A percentile compares a stretch with the other conserved stretches of the same genome.
These are phyloP conservation scores for Phytophthora pistaciae DNA, from an alignment of 352 stramenopile species.

Conservation along the genomic window DNA sequence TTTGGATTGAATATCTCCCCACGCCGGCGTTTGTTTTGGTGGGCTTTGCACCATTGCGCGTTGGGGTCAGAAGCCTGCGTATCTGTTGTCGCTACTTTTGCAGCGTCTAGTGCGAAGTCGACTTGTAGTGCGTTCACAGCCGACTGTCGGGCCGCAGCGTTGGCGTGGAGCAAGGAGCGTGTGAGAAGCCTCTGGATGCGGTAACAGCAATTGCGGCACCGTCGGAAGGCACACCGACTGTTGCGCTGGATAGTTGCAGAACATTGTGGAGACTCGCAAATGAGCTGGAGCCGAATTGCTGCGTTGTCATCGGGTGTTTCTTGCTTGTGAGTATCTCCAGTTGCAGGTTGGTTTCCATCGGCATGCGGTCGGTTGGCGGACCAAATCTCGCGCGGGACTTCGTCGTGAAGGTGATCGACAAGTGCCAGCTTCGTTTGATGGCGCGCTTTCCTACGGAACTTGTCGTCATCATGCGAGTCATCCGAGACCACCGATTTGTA, in stretches of 20 bases:
- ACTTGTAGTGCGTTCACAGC: conserved; percentile 20
- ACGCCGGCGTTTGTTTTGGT: conserved; percentile 52
- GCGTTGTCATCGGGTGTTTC: neutral
- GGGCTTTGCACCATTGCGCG: conserved; percentile 36
- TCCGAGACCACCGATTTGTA: neutral
- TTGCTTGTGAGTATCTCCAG: conserved; percentile 19
- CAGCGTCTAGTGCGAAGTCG: conserved; percentile 26
- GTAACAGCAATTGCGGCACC: conserved; percentile 78
- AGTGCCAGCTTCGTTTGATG: conserved; percentile 69
- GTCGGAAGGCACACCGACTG: conserved; percentile 53
- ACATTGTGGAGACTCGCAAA: conserved; percentile 48
- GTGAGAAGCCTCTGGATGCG: conserved; percentile 59
- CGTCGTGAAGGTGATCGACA: conserved; percentile 49
- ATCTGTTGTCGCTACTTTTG: conserved; percentile 5
- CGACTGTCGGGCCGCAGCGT: conserved; percentile 33
- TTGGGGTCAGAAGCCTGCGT: neutral
- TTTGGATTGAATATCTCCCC: conserved; percentile 26
- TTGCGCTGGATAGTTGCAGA: conserved; percentile 43
- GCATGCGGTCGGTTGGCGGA: conserved; percentile 49
- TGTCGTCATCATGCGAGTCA: conserved; percentile 48
- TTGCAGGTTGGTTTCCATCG: conserved; percentile 6
- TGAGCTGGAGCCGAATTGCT: conserved; percentile 18
- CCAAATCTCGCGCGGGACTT: conserved; percentile 61
- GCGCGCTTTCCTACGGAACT: conserved; percentile 70
- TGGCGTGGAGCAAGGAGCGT: conserved; percentile 32